Conservation (phyloP, 495 filamentous ascomycete genomes). For the Bombardia bombarda region DNA sequence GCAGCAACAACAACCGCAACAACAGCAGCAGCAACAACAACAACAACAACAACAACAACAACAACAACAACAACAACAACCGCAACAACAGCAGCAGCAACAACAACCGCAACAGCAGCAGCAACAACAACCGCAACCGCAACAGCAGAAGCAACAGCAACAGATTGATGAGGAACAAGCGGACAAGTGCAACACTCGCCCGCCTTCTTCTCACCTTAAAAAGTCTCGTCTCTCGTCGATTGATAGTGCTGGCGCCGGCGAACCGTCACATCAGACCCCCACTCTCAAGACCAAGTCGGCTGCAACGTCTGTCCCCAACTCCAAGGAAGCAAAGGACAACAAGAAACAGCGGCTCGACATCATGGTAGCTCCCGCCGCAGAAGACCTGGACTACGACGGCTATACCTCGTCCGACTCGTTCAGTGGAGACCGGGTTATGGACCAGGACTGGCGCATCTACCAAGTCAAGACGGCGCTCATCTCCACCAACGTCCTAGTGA, state of each 20-base stretch:
- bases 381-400: slow-evolving; percentile 31
- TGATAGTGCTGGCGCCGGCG: not conserved
- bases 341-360: slow-evolving; percentile 8
- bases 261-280: not conserved
- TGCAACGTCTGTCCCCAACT: not conserved
- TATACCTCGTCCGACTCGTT: slow-evolving; percentile 39
- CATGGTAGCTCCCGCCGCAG: not conserved
- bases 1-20: not conserved
- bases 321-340: not conserved
- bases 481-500: slow-evolving; percentile 31
- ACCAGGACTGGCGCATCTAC: slow-evolving; percentile 37
- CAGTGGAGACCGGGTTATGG: slow-evolving; percentile 26
- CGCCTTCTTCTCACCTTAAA: slow-evolving; percentile 2
- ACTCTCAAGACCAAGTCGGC: not conserved
- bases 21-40: not conserved
- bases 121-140: not conserved
- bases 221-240: not conserved
- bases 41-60: not conserved
- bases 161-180: no score
- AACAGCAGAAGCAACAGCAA: no score
- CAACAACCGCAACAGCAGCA: not conserved
- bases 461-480: slow-evolving; percentile 34
- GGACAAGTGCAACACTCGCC: no score
- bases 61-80: not conserved
- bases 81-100: not conserved